phyloP scores from a whole-genome alignment of 371 early-diverging fungal species.

The Actinomucor elegans region DNA sequence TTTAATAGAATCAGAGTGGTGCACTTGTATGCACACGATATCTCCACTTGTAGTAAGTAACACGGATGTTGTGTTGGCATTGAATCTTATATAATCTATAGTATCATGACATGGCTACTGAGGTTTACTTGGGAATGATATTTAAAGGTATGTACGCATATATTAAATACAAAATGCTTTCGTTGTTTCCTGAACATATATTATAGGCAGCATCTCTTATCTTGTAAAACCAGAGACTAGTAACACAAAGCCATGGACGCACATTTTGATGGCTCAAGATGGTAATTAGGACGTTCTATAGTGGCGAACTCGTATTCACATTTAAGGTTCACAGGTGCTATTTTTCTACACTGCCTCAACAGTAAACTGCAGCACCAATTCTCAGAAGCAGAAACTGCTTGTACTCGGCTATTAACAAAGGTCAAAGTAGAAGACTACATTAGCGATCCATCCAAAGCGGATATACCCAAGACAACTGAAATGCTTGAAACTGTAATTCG shows the following conservation, averaged over 20 bases:
- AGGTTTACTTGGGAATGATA: conserved; percentile 31
- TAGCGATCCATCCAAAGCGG: background rate
- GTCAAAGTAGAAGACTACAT: conserved; percentile 13
- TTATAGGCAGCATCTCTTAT: conserved; percentile 35
- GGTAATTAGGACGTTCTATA: conserved; percentile 7
- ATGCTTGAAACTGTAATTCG: conserved; percentile 17
- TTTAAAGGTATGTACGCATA: conserved; percentile 15
- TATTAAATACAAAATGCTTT: too few species aligned
- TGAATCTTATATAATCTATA: too few species aligned
- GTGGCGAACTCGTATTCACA: background rate
- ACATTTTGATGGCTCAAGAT: conserved; percentile 31
- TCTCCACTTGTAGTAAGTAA: conserved; percentile 26
- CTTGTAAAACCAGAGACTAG: conserved; percentile 22
- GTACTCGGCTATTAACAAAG: background rate
- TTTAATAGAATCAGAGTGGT: conserved; percentile 29
- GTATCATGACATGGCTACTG: conserved; percentile 24
- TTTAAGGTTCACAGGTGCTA: conserved; percentile 11
- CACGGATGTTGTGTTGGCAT: too few species aligned
- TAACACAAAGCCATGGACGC: conserved; percentile 21
- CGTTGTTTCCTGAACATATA: too few species aligned
- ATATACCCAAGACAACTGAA: conserved; percentile 9
- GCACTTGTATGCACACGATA: conserved; percentile 30
- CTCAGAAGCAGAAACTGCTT: background rate
- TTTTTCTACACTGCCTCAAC: conserved; percentile 26
- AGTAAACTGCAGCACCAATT: conserved; percentile 20